A percentile compares a stretch with the other conserved stretches of the same genome.
These are phyloP conservation scores for Ochromonas danica DNA, from an alignment of 108 stramenopile species.

Conservation along the genomic window DNA sequence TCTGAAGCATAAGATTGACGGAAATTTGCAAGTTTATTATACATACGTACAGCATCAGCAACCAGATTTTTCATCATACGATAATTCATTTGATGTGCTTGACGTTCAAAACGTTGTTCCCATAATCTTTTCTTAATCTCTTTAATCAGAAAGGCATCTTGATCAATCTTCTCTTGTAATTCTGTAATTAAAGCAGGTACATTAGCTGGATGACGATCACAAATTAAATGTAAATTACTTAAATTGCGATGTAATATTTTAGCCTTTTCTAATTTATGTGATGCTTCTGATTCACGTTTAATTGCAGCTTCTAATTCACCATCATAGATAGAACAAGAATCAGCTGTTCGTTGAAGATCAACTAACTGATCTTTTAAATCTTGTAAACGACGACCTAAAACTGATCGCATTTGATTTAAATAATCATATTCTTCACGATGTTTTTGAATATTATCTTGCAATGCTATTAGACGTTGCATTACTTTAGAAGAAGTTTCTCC, in stretches of 20 bases:
- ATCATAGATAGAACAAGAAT: background rate
- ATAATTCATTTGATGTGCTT: background rate
- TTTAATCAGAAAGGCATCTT: conserved; percentile 22
- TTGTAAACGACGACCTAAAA: background rate
- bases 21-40: conserved; percentile 17
- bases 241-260: conserved; percentile 33
- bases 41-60: conserved; percentile 18
- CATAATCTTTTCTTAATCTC: conserved; percentile 34
- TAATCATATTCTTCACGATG: conserved; percentile 29
- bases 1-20: background rate
- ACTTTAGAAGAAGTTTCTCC: conserved; percentile 11
- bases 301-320: background rate
- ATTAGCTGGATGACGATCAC: conserved; percentile 45
- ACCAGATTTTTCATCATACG: conserved; percentile 32
- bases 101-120: conserved; percentile 37
- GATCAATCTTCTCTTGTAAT: conserved; percentile 41
- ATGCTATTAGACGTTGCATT: background rate
- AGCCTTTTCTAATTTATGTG: conserved; percentile 4
- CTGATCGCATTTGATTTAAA: background rate
- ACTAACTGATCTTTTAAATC: background rate
- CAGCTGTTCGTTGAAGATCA: conserved; percentile 4
- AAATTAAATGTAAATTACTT: conserved; percentile 34
- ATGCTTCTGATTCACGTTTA: background rate
- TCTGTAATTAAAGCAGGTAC: conserved; percentile 44
- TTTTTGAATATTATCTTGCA: conserved; percentile 18